Evolutionary conservation across 1,284 basidiomycete genomes (phyloP).

Genomic region (Ganoderma sp.): DNA sequence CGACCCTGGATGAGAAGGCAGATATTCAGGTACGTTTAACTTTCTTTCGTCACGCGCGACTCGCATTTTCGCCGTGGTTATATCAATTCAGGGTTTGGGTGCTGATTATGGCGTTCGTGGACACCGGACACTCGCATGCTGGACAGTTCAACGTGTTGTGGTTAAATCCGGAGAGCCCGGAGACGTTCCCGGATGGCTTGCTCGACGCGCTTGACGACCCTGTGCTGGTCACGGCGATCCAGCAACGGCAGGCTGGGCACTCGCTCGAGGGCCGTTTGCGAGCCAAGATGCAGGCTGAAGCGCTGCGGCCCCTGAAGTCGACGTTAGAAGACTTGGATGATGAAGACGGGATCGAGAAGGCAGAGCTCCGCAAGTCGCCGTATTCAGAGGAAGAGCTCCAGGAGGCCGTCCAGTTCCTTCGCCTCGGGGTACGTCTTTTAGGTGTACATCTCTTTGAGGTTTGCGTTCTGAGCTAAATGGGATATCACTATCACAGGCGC

Average conservation of each 20-base stretch:
- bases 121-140: not conserved
- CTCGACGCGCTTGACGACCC: slow-evolving; percentile 58
- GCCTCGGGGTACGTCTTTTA: slow-evolving; percentile 59
- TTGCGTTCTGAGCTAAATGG: slow-evolving; percentile 7
- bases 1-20: slow-evolving; percentile 70
- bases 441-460: not conserved
- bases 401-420: slow-evolving; percentile 71
- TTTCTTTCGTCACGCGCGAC: not conserved
- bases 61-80: not conserved
- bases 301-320: slow-evolving; percentile 56
- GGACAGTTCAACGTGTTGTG: slow-evolving; percentile 75
- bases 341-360: slow-evolving; percentile 39
- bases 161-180: slow-evolving; percentile 67
- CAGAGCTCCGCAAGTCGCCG: slow-evolving; percentile 37
- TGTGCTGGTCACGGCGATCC: slow-evolving; percentile 34
- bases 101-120: not conserved
- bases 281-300: slow-evolving; percentile 72
- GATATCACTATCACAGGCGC: slow-evolving; percentile 53
- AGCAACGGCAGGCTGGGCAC: slow-evolving; percentile 35
- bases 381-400: slow-evolving; percentile 63
- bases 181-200: slow-evolving; percentile 70
- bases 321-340: slow-evolving; percentile 43
- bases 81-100: not conserved
- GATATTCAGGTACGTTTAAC: slow-evolving; percentile 60
- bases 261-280: slow-evolving; percentile 58